Evolutionary conservation across 2,329 filamentous ascomycete genomes (phyloP).

Genomic region (Camptophora hylomeconis): DNA sequence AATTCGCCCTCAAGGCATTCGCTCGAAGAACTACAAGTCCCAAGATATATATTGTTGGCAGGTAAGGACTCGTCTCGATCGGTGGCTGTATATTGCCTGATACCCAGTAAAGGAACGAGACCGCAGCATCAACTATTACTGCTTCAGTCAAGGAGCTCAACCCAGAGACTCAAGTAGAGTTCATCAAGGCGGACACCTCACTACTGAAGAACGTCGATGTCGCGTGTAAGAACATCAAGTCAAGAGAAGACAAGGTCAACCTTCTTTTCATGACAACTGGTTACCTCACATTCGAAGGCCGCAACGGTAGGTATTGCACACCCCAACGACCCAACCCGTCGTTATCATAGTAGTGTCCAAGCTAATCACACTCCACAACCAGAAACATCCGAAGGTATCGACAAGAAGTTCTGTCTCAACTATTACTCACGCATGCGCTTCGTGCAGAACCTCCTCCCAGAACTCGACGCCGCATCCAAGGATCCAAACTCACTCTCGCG

Average conservation of each 20-base stretch:
- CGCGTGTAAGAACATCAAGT: slow-evolving; percentile 32
- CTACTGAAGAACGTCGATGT: slow-evolving; percentile 39
- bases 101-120: slow-evolving; percentile 30
- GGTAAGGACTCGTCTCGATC: no score
- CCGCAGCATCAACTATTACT: neutral
- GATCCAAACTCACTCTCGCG: slow-evolving; percentile 36
- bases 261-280: slow-evolving; percentile 21
- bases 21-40: slow-evolving; percentile 28
- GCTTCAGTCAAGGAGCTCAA: no score
- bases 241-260: slow-evolving; percentile 19
- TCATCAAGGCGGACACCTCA: slow-evolving; percentile 37
- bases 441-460: slow-evolving; percentile 21
- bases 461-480: slow-evolving; percentile 36
- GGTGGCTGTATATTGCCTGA: slow-evolving; percentile 21
- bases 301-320: slow-evolving; percentile 8
- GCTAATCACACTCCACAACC: neutral
- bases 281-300: slow-evolving; percentile 8
- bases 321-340: no score
- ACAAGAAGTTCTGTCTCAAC: slow-evolving; percentile 19
- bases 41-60: slow-evolving; percentile 40
- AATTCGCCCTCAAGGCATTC: slow-evolving; percentile 35
- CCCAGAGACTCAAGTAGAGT: slow-evolving; percentile 34
- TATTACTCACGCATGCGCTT: slow-evolving; percentile 26
- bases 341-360: no score
- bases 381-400: slow-evolving; percentile 23